These are phyloP conservation scores for Schizonepeta tenuifolia DNA, from an alignment of 257 asterid species.

Conservation along the genomic window DNA sequence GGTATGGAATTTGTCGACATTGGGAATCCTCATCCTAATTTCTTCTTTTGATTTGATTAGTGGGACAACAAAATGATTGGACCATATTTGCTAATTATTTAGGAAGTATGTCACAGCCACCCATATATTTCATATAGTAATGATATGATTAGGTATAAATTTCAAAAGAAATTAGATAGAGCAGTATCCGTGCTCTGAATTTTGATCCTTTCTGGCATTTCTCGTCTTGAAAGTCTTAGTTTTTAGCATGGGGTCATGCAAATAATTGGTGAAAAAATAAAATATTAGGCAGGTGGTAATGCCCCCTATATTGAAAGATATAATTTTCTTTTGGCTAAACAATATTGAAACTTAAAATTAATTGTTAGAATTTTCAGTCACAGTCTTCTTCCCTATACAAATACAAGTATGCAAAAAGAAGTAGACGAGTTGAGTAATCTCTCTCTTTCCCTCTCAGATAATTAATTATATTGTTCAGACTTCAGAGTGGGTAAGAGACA, in stretches of 20 bases:
- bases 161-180: not conserved
- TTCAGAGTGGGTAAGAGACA: no score
- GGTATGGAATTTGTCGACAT: constrained; percentile 19
- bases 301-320: no score
- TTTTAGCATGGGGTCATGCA: not conserved
- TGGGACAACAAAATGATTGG: constrained; percentile 7
- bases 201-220: not conserved
- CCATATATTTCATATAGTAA: not conserved
- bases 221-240: not conserved
- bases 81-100: not conserved
- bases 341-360: no score
- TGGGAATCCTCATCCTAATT: constrained; percentile 26
- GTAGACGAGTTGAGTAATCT: no score
- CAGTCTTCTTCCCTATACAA: no score
- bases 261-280: not conserved
- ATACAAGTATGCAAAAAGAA: no score
- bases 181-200: not conserved
- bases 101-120: constrained; percentile 5
- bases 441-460: no score
- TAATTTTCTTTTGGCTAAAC: no score
- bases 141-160: not conserved
- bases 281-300: not conserved
- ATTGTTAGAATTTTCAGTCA: no score
- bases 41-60: constrained; percentile 15
- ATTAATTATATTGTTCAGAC: no score